Evolutionary conservation across 345 rosid species (phyloP).

Genomic region (Eucalyptus brandiana): DNA sequence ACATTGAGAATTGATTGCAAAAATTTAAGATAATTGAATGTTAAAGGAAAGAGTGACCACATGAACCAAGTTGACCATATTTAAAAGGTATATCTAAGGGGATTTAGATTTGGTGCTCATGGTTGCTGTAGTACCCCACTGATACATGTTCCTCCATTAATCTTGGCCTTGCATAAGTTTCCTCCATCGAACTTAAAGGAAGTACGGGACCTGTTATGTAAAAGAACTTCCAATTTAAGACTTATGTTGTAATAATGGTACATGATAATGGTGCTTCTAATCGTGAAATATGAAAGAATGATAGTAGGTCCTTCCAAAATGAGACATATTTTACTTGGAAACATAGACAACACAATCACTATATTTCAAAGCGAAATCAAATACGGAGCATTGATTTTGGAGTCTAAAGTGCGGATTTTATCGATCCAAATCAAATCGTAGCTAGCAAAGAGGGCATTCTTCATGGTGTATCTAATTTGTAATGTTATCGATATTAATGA

Average conservation of each 20-base stretch:
- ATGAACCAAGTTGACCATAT: background rate
- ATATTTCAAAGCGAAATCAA: background rate
- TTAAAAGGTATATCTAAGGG: background rate
- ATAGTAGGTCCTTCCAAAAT: background rate
- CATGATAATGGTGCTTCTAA: background rate
- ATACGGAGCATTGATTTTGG: background rate
- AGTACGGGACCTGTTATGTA: background rate
- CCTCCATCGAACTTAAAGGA: background rate
- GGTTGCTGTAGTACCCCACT: background rate
- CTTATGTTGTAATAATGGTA: background rate
- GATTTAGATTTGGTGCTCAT: background rate
- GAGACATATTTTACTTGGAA: background rate
- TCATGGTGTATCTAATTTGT: background rate
- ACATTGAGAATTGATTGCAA: background rate
- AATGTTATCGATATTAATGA: too few species aligned
- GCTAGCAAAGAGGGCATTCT: background rate
- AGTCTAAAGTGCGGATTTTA: background rate
- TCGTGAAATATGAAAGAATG: background rate
- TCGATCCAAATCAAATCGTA: background rate
- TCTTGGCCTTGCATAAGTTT: background rate
- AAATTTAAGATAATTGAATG: background rate
- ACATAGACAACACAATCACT: background rate
- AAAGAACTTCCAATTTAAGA: background rate
- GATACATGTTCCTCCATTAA: background rate
- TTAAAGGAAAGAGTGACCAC: background rate